phyloP scores from a whole-genome alignment of 2,329 filamentous ascomycete genomes.

The Colletotrichum sp. region DNA sequence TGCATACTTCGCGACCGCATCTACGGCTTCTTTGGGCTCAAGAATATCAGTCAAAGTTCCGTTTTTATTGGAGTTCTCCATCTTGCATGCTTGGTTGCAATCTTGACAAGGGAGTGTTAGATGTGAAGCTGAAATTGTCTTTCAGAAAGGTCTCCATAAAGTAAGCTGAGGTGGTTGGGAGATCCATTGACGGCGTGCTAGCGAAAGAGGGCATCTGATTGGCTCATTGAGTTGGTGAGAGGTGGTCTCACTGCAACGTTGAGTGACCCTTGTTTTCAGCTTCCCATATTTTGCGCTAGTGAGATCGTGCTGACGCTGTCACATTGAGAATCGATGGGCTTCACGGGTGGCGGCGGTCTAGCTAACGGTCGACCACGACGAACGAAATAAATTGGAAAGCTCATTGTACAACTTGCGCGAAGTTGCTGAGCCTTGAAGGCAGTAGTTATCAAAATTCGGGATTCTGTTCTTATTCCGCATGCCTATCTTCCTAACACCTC shows the following conservation, averaged over 20 bases:
- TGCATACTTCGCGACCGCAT: background rate
- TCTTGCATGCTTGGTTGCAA: background rate
- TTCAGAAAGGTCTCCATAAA: background rate
- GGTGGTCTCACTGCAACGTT: background rate
- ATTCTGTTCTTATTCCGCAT: rapidly evolving
- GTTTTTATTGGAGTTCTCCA: rapidly evolving
- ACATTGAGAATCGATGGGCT: background rate
- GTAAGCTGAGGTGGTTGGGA: background rate
- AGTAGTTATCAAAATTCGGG: background rate
- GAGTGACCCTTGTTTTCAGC: background rate
- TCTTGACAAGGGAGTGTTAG: background rate
- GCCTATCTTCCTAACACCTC: background rate
- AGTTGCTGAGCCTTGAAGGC: rapidly evolving
- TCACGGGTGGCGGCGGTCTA: background rate
- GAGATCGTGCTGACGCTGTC: background rate
- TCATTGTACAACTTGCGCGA: rapidly evolving
- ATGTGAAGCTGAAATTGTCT: background rate
- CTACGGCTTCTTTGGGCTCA: background rate
- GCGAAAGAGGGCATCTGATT: background rate
- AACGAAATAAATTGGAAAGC: background rate
- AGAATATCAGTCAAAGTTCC: background rate
- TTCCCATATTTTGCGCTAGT: background rate
- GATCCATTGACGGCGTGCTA: background rate
- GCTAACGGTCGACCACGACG: rapidly evolving
- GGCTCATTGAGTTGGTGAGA: background rate